Conservation (phyloP, 1,139 yeast genomes). For the Suhomyces wounanorum region DNA sequence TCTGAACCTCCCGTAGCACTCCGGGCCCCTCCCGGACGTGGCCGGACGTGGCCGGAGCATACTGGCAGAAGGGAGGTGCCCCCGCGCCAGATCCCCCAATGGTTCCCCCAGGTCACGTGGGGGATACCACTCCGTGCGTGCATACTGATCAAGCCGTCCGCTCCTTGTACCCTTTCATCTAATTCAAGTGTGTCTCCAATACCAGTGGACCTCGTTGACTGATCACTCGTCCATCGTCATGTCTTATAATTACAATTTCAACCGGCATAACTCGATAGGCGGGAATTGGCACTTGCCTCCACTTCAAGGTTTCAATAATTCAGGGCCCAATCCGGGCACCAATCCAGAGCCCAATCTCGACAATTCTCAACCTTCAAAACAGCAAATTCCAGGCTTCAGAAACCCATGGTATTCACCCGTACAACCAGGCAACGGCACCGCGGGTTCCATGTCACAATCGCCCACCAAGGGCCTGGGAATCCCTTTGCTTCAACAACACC, state of each 20-base stretch:
- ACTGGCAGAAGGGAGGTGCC: no score
- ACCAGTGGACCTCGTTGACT: background rate
- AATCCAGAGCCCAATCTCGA: slow-evolving; percentile 7
- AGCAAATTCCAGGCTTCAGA: slow-evolving; percentile 36
- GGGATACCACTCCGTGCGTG: background rate
- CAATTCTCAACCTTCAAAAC: slow-evolving; percentile 16
- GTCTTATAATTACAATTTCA: slow-evolving; percentile 30
- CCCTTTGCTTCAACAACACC: slow-evolving; percentile 15
- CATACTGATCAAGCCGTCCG: slow-evolving; percentile 1
- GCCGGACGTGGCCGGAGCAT: background rate
- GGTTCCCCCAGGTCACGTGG: background rate
- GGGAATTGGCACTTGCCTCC: slow-evolving; percentile 46
- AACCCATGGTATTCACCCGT: slow-evolving; percentile 48
- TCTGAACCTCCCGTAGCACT: no score
- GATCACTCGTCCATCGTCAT: slow-evolving; percentile 7
- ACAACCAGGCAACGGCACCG: slow-evolving; percentile 6
- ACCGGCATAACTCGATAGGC: slow-evolving; percentile 45
- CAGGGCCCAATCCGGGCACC: background rate
- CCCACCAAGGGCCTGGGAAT: slow-evolving; percentile 16
- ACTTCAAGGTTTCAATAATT: slow-evolving; percentile 22
- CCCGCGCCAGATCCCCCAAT: no score
- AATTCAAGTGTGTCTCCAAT: background rate
- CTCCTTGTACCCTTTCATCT: background rate
- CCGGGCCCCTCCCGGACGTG: background rate
- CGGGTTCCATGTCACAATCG: slow-evolving; percentile 13